Base-by-base conservation (phyloP, 768 basidiomycete genomes). In the Boletus patriciae region DNA sequence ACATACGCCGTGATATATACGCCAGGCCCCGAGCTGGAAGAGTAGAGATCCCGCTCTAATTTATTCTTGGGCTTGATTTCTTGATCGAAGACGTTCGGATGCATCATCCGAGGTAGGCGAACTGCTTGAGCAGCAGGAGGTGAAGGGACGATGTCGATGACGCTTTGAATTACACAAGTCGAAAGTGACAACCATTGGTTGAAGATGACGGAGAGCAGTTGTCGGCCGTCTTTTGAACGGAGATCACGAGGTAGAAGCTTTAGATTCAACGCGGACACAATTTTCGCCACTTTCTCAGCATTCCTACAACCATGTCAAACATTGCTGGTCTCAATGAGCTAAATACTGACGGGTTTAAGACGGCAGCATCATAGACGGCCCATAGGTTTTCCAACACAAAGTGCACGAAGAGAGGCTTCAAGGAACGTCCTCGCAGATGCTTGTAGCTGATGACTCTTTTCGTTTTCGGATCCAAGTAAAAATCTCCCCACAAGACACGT, bases 341-440 rank as follows among this genome's bases (percentile, higher is more conserved):
- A 5, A 41, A 46, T 15, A 85, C 96, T 68, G 67, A 98, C 96
- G 93, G 91, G 62, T 95, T 92, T 15, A 91, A 72, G 40, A 91
- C 74, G 15, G 94, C 87, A 16, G 90, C 92, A 65, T 97, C 93
- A 69, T 98, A 99, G 12, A 97, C 90, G 16, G 92, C 89, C 95
- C 96, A 99, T 25, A 99, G 81, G 70, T 98, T 98, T 51, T 98
- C 97, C 61, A 99, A 74, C 13, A 99, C 88, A 63, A 98, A 96
- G 74, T 98, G 95, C 13, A 98, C 97, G 67, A 98, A 98, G 25
- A 98, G 80, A 12, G 95, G 92, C 75, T 98, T 98, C 69, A 98
- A 73, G 47, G 83, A 80, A 42, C 94, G 83, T 18, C 94, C 96
- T 50, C 83, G 84, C 57, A 98, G 80, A 73, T 95, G 90, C 73